Conservation (phyloP, 768 basidiomycete species). For the Boletus subcaerulescens region DNA sequence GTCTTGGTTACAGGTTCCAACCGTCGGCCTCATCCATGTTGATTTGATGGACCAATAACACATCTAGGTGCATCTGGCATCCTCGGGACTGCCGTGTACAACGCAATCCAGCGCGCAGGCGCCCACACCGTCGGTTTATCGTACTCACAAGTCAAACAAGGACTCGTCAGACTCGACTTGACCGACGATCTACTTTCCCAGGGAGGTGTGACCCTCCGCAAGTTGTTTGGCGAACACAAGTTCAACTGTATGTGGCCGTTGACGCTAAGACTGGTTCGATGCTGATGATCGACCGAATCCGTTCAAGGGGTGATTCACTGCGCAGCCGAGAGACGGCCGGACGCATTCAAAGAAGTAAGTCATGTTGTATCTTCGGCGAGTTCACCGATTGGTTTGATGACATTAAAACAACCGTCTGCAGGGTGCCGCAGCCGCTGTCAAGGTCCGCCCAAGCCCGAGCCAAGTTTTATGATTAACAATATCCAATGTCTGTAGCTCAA, state of each 20-base stretch:
- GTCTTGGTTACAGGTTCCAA: constrained; percentile 54
- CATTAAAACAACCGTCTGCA: background rate
- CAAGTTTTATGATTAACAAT: background rate
- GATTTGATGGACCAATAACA: constrained; percentile 11
- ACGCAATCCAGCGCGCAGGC: constrained; percentile 51
- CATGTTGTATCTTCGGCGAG: background rate
- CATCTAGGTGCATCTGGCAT: constrained; percentile 84
- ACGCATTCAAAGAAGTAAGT: constrained; percentile 84
- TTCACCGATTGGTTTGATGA: background rate
- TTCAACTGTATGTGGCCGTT: constrained; percentile 61
- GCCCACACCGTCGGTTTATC: constrained; percentile 67
- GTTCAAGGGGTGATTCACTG: constrained; percentile 84
- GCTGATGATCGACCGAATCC: constrained; percentile 7
- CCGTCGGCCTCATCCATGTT: background rate
- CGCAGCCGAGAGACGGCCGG: constrained; percentile 90
- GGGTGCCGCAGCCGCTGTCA: constrained; percentile 59
- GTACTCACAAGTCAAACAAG: constrained; percentile 57
- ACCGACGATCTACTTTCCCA: constrained; percentile 40
- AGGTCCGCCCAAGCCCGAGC: constrained; percentile 38
- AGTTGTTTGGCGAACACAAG: constrained; percentile 51
- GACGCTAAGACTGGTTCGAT: background rate
- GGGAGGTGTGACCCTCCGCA: constrained; percentile 43
- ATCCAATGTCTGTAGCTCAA: constrained; percentile 58
- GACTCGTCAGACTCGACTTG: constrained; percentile 64
- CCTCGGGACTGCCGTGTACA: constrained; percentile 75